Percentiles rank a stretch among this genome's conserved stretches.
These are phyloP conservation scores for Scutellaria barbata DNA, from an alignment of 257 asterid species.

Conservation along the genomic window DNA sequence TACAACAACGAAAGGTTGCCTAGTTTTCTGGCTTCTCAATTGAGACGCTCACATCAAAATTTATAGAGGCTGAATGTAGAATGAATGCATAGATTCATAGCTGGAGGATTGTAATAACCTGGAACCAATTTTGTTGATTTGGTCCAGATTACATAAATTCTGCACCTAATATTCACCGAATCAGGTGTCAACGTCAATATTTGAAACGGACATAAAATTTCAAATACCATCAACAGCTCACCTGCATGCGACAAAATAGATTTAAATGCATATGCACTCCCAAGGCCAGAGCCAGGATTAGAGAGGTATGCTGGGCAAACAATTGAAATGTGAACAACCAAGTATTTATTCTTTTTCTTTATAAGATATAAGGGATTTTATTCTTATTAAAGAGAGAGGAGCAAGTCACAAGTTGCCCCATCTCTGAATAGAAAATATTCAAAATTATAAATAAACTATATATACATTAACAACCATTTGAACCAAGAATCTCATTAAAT, in stretches of 20 bases:
- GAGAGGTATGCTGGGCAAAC: no score
- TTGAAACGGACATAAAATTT: constrained; percentile 37
- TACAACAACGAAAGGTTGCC: constrained; percentile 1
- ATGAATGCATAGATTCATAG: constrained; percentile 31
- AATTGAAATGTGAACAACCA: no score
- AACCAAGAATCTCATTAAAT: no score
- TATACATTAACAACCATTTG: no score
- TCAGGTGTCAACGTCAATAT: constrained; percentile 27
- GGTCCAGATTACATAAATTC: constrained; percentile 38
- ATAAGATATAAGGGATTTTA: no score
- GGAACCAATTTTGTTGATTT: constrained; percentile 40
- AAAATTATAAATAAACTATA: no score
- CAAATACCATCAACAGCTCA: constrained; percentile 30
- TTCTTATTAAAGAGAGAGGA: no score
- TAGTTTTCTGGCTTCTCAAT: constrained; percentile 31
- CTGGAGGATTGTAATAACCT: constrained; percentile 31
- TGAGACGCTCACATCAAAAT: constrained; percentile 15
- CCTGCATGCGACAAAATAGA: constrained; percentile 33
- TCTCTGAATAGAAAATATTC: no score
- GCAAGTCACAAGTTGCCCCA: no score
- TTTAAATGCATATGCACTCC: constrained; percentile 16
- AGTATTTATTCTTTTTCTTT: no score
- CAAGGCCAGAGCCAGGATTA: no score
- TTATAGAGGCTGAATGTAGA: constrained; percentile 30
- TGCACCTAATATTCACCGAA: constrained; percentile 37